These are phyloP conservation scores for Xylaria sp. DNA, from an alignment of 2,329 filamentous ascomycete species.

Conservation along the genomic window DNA sequence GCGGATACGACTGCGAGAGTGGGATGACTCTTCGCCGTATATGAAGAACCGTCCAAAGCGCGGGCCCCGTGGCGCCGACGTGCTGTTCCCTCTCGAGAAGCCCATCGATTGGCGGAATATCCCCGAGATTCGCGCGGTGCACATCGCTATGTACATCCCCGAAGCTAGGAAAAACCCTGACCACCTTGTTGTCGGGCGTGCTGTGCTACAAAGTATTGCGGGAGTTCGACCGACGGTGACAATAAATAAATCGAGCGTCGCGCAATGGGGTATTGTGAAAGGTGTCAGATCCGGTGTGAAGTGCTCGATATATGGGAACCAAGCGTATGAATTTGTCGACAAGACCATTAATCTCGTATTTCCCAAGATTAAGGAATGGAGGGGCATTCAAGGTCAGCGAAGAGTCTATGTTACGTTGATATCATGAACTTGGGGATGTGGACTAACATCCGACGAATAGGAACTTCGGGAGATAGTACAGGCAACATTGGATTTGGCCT, in stretches of 20 bases:
- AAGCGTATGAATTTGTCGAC: conserved; percentile 89
- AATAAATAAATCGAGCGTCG: conserved; percentile 74
- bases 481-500: conserved; percentile 91
- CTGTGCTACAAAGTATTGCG: conserved; percentile 86
- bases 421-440: conserved; percentile 4
- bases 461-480: conserved; percentile 81
- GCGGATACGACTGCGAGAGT: conserved; percentile 78
- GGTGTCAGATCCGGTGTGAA: conserved; percentile 81
- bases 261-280: conserved; percentile 78
- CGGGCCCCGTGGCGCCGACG: conserved; percentile 82
- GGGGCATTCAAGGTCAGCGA: conserved; percentile 65
- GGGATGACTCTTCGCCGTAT: conserved; percentile 93
- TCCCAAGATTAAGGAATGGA: conserved; percentile 96
- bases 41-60: conserved; percentile 90
- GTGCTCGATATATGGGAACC: conserved; percentile 78
- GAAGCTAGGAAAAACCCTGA: conserved; percentile 76
- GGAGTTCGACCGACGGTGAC: conserved; percentile 79
- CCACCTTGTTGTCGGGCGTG: conserved; percentile 82
- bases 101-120: conserved; percentile 85
- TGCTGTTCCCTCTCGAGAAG: conserved; percentile 76
- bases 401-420: conserved; percentile 23
- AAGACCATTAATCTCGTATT: conserved; percentile 91
- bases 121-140: conserved; percentile 82
- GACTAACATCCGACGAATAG: conserved; percentile 41
- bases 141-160: conserved; percentile 80